phyloP scores from a whole-genome alignment of 2,329 filamentous ascomycete genomes.

The Purpureocillium takamizusanense region DNA sequence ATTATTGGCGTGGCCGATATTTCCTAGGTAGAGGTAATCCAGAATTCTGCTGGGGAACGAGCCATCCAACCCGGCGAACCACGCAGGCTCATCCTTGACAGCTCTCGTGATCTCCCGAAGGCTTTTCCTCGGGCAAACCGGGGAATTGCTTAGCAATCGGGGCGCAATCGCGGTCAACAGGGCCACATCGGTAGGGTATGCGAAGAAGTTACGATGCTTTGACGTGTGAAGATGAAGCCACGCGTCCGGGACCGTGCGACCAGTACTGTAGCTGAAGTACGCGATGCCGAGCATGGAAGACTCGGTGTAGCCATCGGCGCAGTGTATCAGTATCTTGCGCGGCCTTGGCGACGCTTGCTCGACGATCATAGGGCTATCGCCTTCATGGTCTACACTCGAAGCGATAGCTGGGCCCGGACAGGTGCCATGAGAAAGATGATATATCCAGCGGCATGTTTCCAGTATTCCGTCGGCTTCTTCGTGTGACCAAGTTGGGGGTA shows the following conservation, averaged over 20 bases:
- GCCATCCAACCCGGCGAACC: constrained; percentile 79
- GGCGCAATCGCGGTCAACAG: constrained; percentile 70
- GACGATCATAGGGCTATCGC: constrained; percentile 15
- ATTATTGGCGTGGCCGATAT: constrained; percentile 89
- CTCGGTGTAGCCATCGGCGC: constrained; percentile 93
- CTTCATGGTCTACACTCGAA: constrained; percentile 18
- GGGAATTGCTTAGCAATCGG: constrained; percentile 65
- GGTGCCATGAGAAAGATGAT: constrained; percentile 66
- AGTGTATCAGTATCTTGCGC: constrained; percentile 79
- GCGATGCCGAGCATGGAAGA: constrained; percentile 81
- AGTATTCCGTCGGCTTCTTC: constrained; percentile 76
- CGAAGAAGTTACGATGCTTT: constrained; percentile 87
- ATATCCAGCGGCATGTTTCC: constrained; percentile 84
- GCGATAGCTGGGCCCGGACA: constrained; percentile 25
- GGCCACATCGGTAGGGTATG: constrained; percentile 83
- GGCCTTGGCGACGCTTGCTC: constrained; percentile 23
- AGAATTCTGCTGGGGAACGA: constrained; percentile 83
- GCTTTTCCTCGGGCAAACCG: constrained; percentile 38
- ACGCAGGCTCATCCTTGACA: constrained; percentile 57
- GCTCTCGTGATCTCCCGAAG: constrained; percentile 43
- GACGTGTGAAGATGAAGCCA: constrained; percentile 79
- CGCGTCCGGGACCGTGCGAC: constrained; percentile 68
- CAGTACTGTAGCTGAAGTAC: constrained; percentile 89
- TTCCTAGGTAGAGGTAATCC: constrained; percentile 94
- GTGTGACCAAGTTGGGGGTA: constrained; percentile 76